A percentile compares a stretch with the other conserved stretches of the same genome.
Conservation (phyloP, 2,329 filamentous ascomycete species). For the Botryosphaeria dothidea region DNA sequence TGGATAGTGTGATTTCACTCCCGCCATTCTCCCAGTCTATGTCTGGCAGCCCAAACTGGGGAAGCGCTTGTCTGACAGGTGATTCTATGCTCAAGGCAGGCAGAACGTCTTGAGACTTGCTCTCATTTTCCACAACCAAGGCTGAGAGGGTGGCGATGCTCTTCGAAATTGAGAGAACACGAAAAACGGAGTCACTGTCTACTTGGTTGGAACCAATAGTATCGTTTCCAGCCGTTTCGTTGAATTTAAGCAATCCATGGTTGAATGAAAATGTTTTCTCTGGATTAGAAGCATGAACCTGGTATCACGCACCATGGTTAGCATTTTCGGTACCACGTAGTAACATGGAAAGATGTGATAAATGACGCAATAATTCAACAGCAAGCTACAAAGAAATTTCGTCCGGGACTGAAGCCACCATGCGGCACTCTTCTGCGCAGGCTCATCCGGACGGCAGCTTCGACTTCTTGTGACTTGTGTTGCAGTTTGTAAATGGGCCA, state of each 20-base stretch:
- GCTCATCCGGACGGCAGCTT: too few relatives aligned
- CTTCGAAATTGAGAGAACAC: conserved; percentile 32
- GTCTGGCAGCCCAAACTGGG: conserved; percentile 27
- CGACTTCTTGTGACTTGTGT: too few relatives aligned
- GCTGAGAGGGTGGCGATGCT: conserved; percentile 30
- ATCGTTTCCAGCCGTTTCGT: conserved; percentile 25
- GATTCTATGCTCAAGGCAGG: conserved; percentile 27
- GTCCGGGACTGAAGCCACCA: too few relatives aligned
- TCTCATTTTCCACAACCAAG: conserved; percentile 26
- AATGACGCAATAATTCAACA: too few relatives aligned
- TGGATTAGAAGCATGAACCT: conserved; percentile 32
- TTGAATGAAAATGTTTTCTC: conserved; percentile 29
- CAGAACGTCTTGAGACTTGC: conserved; percentile 11
- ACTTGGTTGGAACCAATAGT: conserved; percentile 12
- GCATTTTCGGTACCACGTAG: not conserved
- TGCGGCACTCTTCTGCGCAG: too few relatives aligned
- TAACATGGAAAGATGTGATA: too few relatives aligned
- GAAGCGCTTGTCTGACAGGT: conserved; percentile 27
- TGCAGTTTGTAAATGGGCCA: not conserved
- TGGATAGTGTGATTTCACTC: conserved; percentile 32
- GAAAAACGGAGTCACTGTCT: conserved; percentile 33
- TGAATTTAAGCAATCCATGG: conserved; percentile 32
- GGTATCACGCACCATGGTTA: not conserved
- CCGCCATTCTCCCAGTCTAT: conserved; percentile 34
- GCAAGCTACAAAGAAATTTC: too few relatives aligned